These are phyloP conservation scores for Inga oerstediana DNA, from an alignment of 306 rosid species.

Conservation along the genomic window DNA sequence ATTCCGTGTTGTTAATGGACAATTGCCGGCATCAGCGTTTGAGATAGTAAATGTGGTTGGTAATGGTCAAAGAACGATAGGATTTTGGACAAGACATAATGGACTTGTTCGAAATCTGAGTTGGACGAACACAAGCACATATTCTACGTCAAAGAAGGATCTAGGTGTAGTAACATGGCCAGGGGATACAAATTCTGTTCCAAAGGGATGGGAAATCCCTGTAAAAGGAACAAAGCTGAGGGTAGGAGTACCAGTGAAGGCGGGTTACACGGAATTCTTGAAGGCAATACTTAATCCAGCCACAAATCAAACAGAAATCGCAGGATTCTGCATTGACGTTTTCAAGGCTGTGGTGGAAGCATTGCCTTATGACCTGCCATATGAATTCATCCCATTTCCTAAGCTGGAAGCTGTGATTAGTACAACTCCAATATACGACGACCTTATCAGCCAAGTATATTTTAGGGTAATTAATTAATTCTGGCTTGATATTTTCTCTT, in stretches of 20 bases:
- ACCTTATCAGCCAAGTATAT: slow-evolving; percentile 46
- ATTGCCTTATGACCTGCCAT: slow-evolving; percentile 44
- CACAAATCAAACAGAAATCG: slow-evolving; percentile 12
- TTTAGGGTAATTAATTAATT: slow-evolving; percentile 42
- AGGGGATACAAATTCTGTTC: slow-evolving; percentile 41
- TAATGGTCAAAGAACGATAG: slow-evolving; percentile 42
- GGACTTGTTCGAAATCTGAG: slow-evolving; percentile 40
- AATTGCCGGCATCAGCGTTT: slow-evolving; percentile 37
- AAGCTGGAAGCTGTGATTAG: slow-evolving; percentile 8
- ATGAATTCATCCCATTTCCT: slow-evolving; percentile 46
- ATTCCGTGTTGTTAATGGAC: slow-evolving; percentile 42
- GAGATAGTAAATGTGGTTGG: slow-evolving; percentile 52
- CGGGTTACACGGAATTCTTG: slow-evolving; percentile 39
- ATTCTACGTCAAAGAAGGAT: slow-evolving; percentile 29
- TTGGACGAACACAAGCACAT: background rate
- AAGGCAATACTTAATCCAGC: background rate
- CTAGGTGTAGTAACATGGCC: slow-evolving; percentile 51
- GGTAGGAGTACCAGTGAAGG: slow-evolving; percentile 47
- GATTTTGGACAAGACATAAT: slow-evolving; percentile 49
- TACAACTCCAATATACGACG: slow-evolving; percentile 39
- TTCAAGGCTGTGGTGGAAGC: slow-evolving; percentile 47
- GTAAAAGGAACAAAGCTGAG: slow-evolving; percentile 41
- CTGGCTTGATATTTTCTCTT: background rate
- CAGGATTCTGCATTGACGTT: slow-evolving; percentile 58
- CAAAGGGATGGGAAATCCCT: slow-evolving; percentile 64